Conservation (phyloP, 345 rosid genomes). For the Gynandropsis gynandra region DNA sequence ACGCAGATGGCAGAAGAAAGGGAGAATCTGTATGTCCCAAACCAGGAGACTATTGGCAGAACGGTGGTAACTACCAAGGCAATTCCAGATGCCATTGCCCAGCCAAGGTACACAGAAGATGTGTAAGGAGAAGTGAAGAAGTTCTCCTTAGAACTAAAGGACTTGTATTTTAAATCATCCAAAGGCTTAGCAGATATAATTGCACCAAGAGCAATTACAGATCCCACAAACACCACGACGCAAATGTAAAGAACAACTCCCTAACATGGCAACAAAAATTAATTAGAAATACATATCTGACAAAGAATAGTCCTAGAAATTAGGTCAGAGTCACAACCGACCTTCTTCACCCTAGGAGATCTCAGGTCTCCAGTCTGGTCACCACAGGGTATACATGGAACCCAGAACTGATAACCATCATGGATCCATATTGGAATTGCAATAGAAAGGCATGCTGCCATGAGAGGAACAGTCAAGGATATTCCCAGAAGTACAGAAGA, state of each 20-base stretch:
- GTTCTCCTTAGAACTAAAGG: constrained; percentile 54
- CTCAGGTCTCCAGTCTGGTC: constrained; percentile 47
- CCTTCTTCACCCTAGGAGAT: constrained; percentile 51
- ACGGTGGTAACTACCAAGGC: constrained; percentile 84
- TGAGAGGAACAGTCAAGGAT: constrained; percentile 89
- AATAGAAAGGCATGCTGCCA: constrained; percentile 92
- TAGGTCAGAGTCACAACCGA: constrained; percentile 18
- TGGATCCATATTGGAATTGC: constrained; percentile 89
- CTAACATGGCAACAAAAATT: constrained; percentile 31
- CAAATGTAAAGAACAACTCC: constrained; percentile 67
- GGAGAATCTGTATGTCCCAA: constrained; percentile 88
- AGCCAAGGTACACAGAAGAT: constrained; percentile 87
- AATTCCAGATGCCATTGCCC: constrained; percentile 96
- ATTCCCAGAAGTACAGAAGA: constrained; percentile 93
- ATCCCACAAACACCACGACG: constrained; percentile 58
- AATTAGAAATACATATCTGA: constrained; percentile 11
- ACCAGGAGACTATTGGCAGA: constrained; percentile 97
- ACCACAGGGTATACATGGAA: constrained; percentile 45
- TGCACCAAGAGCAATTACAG: constrained; percentile 73
- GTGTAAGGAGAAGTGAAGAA: constrained; percentile 71
- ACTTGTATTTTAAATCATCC: constrained; percentile 67
- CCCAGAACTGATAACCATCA: constrained; percentile 80
- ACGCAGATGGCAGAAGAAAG: constrained; percentile 79
- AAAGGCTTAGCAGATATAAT: constrained; percentile 85
- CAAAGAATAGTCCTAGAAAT: constrained; percentile 30